Percentiles rank a stretch among this genome's conserved stretches.
phyloP scores from a whole-genome alignment of 192 early-diverging fungal species.

The Anaeromyces robustus region DNA sequence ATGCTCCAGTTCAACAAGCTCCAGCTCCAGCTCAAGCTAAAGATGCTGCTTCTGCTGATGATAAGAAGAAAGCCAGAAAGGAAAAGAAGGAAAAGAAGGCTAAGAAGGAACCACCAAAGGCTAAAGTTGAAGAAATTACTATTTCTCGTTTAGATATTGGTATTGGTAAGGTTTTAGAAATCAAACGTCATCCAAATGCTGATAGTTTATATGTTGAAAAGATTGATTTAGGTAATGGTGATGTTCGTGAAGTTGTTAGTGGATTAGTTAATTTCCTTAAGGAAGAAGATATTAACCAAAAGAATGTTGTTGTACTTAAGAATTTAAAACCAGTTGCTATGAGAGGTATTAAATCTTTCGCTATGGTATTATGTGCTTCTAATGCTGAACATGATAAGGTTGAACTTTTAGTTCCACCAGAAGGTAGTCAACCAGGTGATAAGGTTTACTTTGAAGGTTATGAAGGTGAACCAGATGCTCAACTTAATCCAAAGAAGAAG shows the following conservation, averaged over 20 bases:
- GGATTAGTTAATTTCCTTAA: conserved; percentile 87
- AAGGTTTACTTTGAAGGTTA: conserved; percentile 80
- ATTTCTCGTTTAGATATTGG: conserved; percentile 80
- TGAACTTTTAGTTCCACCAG: conserved; percentile 81
- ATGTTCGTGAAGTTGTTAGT: conserved; percentile 71
- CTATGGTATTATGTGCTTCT: conserved; percentile 90
- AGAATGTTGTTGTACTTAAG: conserved; percentile 45
- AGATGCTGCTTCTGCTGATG: conserved; percentile 14
- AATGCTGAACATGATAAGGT: conserved; percentile 66
- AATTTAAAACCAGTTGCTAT: conserved; percentile 90
- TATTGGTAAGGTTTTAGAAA: conserved; percentile 72
- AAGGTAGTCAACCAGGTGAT: conserved; percentile 73
- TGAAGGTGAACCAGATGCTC: conserved; percentile 71
- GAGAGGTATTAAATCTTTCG: conserved; percentile 88
- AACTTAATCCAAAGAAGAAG: conserved; percentile 97
- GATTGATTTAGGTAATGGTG: conserved; percentile 75
- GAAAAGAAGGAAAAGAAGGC: conserved; percentile 25
- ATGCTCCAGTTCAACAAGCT: conserved; percentile 2
- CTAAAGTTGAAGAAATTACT: conserved; percentile 10
- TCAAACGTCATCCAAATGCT: conserved; percentile 83
- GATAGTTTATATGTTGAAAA: conserved; percentile 92
- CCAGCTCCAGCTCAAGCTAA: conserved; percentile 20
- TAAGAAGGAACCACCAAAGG: conserved; percentile 10
- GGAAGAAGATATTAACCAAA: conserved; percentile 63
- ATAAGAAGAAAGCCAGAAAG: conserved; percentile 12